phyloP scores from a whole-genome alignment of 1,284 basidiomycete genomes.

The Clitocybe nebularis region DNA sequence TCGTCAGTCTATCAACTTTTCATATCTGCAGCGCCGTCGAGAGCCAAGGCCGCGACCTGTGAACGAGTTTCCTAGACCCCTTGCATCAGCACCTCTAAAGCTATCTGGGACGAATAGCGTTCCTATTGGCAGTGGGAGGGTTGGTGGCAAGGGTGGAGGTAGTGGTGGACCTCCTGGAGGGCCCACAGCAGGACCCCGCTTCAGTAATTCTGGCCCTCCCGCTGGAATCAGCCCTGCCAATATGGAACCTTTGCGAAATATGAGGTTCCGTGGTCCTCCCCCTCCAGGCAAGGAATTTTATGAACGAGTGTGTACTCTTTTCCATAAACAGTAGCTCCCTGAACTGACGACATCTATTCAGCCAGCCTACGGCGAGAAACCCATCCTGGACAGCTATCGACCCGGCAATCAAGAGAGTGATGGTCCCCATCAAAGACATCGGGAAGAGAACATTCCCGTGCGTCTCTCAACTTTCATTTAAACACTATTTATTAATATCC shows the following conservation, averaged over 20 bases:
- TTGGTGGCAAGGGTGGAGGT: not conserved
- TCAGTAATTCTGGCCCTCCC: slow-evolving; percentile 1
- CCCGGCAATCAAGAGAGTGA: slow-evolving; percentile 10
- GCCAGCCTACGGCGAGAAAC: slow-evolving; percentile 8
- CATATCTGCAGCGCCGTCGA: slow-evolving; percentile 14
- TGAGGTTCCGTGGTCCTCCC: slow-evolving; percentile 17
- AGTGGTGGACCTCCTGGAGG: slow-evolving; percentile 5
- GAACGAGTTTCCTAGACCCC: slow-evolving; percentile 14
- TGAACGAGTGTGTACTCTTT: slow-evolving; percentile 20
- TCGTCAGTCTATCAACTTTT: not conserved
- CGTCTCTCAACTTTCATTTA: slow-evolving; percentile 2
- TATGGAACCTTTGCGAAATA: slow-evolving; percentile 12
- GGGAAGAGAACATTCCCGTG: slow-evolving; percentile 14
- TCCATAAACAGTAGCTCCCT: not conserved
- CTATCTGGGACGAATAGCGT: slow-evolving; percentile 33
- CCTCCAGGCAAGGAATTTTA: slow-evolving; percentile 21
- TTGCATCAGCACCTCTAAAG: slow-evolving; percentile 12
- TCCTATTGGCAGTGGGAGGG: slow-evolving; percentile 28
- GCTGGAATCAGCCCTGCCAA: slow-evolving; percentile 7
- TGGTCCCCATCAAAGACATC: slow-evolving; percentile 8
- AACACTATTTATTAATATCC: too few species aligned
- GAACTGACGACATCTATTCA: slow-evolving; percentile 1
- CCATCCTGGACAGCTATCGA: slow-evolving; percentile 13
- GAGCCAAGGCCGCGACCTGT: slow-evolving; percentile 13
- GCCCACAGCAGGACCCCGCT: not conserved